Base-by-base conservation (phyloP, 164 flowering plant genomes). In the Magnolia sinica region DNA sequence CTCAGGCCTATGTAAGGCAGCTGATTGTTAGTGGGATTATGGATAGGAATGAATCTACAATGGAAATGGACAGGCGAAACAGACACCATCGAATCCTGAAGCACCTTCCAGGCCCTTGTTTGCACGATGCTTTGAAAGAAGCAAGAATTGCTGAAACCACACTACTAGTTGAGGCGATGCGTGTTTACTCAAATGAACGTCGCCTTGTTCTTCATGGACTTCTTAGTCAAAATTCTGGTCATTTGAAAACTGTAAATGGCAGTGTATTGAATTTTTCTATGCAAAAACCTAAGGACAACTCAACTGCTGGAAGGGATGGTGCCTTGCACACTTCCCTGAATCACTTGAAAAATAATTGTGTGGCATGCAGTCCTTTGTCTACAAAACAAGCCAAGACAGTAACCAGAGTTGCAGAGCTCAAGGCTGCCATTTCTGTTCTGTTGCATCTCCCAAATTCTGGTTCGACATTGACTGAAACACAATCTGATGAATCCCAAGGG, bases 1-100 rank as follows among this genome's bases (percentile, higher is more conserved):
- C 99, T 49, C 94, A 82, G 79, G 91, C 90, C 20, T 96, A 96
- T 87, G 93, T 85, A 29, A 90, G 99, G 85, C 98, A 96, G 89
- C 84, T 96, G 55, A 87, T 96, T 66, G 89, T 94, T 68, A 93
- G 99, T 84, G 98, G 98, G 64, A 83, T 90, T 61, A 86, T 92
- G 87, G 98, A 93, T 80, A 76, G 73, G 58, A 79, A 69, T 84
- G 92, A 82, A 52, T 72, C 89, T 70, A 67, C 70, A 13, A 77
- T 70, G 65, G 90, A 91, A 64, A 63, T 74, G 73, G 90, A 84
- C 37, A 87, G 86, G 70, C 82, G 83, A 74, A 93, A 75, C 81
- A 85, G 95, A 73, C 99, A 96, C 79, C 73, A 85, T 71, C 84
- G 84, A 59, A 79, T 96, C 68, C 82, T 96, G 87, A 96, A 94